Base-by-base conservation (phyloP, 225 moss, liverwort and hornwort species). In the Pseudoscleropodium purum region DNA sequence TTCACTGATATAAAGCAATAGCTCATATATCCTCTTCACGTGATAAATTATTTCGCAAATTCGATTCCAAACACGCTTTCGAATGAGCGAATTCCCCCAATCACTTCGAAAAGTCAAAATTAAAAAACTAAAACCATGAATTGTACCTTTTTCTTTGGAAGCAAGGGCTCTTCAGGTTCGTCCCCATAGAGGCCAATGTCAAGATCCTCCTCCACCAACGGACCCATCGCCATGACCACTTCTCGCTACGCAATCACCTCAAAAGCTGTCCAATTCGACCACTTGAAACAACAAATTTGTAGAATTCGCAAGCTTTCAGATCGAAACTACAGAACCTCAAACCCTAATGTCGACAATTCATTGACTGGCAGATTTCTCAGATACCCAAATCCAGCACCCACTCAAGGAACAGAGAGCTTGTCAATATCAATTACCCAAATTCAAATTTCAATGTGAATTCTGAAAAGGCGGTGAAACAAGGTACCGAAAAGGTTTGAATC, bases 161-260 rank as follows among this genome's bases (percentile, higher is more conserved):
- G 91, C 63, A 89, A 81, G 6, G 93, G 94, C 84, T 93, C 96
- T 34, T 97, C 96, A 61, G 93, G 96, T 88, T 96, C 95, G 51
- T 95, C 96, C 41, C 96, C 96, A 54, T 94, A 94, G 79, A 97
- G 91, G 15, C 96, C 96, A 67, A 95, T 95, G 87, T 95, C 96
- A 81, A 97, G 84, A 78, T 96, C 97, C 70, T 92, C 93, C 26
- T 90, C 93, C 33, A 92, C 89, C 89, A 93, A 86, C n/a, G 80
- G 67, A 76, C 37, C 91, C 27, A 81, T 76, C 85, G 89, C 93
- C 93, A 93, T 93, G 81, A 0, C 79, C 66, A 34, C 64, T 45
- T 64, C 43, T 57, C 59, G 31, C 62, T 52, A 51, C 51, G 49
- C 61, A 51, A 68, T 63, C 63, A 21, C 74, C 85, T 59, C 74